Conservation (phyloP, 495 filamentous ascomycete species). For the Pseudoneurospora amorphoporcata region DNA sequence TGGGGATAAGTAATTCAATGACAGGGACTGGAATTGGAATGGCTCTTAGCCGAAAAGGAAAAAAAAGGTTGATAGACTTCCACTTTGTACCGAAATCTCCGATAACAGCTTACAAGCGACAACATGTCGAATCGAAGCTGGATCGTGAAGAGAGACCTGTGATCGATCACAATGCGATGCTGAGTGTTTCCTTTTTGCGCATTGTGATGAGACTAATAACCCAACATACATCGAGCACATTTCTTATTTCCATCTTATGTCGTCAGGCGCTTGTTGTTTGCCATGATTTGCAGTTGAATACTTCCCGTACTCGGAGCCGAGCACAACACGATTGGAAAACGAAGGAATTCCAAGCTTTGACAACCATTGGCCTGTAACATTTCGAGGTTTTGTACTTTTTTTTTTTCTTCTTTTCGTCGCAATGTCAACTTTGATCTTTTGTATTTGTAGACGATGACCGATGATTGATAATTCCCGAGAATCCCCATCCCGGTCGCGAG, state of each 20-base stretch:
- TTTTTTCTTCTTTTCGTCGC: not conserved
- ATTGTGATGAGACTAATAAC: not conserved
- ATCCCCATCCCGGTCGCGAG: not conserved
- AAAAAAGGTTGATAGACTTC: not conserved
- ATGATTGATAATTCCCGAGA: not conserved
- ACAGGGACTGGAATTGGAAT: not conserved
- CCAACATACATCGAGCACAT: not conserved
- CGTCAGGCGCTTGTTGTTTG: not conserved
- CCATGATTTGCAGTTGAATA: not conserved
- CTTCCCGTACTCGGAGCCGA: not conserved
- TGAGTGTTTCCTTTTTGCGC: not conserved
- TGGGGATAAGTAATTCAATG: not conserved
- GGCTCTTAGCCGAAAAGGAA: not conserved
- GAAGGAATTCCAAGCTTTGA: not conserved
- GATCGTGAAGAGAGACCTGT: not conserved
- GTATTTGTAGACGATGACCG: not conserved
- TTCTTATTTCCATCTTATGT: not conserved
- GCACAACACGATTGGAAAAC: not conserved
- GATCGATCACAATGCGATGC: not conserved
- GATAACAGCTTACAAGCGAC: not conserved
- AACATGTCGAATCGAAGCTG: not conserved
- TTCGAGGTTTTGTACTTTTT: not conserved
- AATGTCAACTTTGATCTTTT: not conserved
- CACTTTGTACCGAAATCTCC: not conserved
- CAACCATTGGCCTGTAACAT: not conserved